Percentiles rank a stretch among this genome's conserved stretches.
Conservation (phyloP, 768 basidiomycete genomes). For the Leccinum subtestaceum region DNA sequence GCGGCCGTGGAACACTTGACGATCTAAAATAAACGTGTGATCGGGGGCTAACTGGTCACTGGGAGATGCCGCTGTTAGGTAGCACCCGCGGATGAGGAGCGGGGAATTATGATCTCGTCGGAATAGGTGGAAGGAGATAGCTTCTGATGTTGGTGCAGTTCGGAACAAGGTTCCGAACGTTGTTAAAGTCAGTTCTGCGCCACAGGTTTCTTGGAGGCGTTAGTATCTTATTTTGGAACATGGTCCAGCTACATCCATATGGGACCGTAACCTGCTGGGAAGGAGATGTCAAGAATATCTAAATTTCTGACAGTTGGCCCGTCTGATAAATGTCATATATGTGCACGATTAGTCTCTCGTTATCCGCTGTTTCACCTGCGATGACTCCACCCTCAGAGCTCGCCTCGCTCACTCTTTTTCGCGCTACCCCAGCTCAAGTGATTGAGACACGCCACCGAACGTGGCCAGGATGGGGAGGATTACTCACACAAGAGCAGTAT, state of each 20-base stretch:
- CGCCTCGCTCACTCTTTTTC: conserved; percentile 40
- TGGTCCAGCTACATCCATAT: background rate
- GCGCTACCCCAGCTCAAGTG: conserved; percentile 47
- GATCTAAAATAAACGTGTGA: background rate
- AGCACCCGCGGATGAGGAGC: background rate
- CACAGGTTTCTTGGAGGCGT: background rate
- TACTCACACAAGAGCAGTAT: conserved; percentile 45
- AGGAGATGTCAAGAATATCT: background rate
- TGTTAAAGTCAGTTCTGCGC: background rate
- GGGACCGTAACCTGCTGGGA: background rate
- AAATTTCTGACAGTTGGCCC: background rate
- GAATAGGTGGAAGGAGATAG: background rate
- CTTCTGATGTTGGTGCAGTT: background rate
- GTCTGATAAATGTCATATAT: background rate
- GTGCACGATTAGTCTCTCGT: background rate
- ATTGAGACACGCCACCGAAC: conserved; percentile 40
- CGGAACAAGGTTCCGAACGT: background rate
- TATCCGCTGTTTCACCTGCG: background rate
- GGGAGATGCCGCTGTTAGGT: background rate
- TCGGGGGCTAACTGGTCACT: background rate
- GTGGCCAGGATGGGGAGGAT: conserved; percentile 43
- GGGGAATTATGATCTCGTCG: background rate
- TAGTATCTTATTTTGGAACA: background rate
- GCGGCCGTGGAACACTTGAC: background rate
- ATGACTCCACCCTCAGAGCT: conserved; percentile 14